Evolutionary conservation across 331 rosid species (phyloP), one percentile per base, ranked within the genome.

Genomic region (Pyracantha coccinea): DNA sequence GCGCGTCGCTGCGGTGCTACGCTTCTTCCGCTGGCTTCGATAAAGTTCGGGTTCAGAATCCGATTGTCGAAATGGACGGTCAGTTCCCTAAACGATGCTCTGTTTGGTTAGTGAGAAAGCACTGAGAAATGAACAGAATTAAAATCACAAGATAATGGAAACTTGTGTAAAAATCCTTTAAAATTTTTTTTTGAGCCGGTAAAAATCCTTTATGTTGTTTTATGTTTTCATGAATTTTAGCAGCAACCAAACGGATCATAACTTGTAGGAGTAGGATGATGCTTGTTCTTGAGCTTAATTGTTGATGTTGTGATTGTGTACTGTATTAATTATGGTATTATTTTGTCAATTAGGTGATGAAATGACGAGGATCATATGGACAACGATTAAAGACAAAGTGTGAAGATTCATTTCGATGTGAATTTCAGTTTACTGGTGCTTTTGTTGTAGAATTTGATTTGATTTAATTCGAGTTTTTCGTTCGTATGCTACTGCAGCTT

Each of bases 11-110:
- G 32, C 93, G 97, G 64, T 90, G 91, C 88, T 89, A 64, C 80
- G 91, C 98, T 21, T 69, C 94, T 13, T 77, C 81, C 41, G 1
- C 88, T 35, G 78, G 71, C 21, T 83, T 66, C 57, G 72, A 83
- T 32, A 83, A 81, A 79, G 67, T 90, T 75, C 85, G 32, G 5
- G 97, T 95, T 61, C 76, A 66, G 85, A 92, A 89, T 86, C 97
- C 99, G 54, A 78, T 92, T 7, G 99, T 95, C 35, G 97, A 95
- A 86, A 92, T 95, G 97, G 97, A 95, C 85, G 99, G 99, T 95
- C 75, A 68, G 59, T 76, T 20, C 5, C 8, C 25, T 2, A 4
- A 24, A 8, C 2, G n/a, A 15, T 68, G 35, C 25, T 77, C 55
- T 69, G 55, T 4, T 76, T 64, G 23, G 68, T 21, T 69, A 19